Conservation (phyloP, 2,329 filamentous ascomycete genomes). For the Claviceps fusiformis region DNA sequence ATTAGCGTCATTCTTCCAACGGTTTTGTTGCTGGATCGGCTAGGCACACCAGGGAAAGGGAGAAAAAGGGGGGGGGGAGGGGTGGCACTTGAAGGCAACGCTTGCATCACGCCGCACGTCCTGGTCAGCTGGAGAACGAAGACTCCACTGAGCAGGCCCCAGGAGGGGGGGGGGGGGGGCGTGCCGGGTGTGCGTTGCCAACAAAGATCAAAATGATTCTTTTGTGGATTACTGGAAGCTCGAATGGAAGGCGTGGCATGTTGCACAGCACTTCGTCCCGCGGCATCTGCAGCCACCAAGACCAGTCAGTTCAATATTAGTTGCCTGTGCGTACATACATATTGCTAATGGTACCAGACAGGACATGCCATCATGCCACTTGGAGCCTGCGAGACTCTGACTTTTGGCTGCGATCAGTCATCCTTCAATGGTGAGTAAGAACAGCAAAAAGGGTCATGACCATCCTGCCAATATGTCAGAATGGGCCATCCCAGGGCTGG, state of each 20-base stretch:
- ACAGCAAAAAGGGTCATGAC: neutral
- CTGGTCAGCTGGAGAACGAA: constrained; percentile 5
- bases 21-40: constrained; percentile 6
- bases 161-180: neutral
- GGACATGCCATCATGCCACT: neutral
- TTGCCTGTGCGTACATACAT: neutral
- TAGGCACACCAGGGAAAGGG: neutral
- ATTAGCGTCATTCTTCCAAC: constrained; percentile 7
- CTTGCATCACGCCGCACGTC: neutral
- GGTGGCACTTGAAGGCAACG: neutral
- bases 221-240: constrained; percentile 1
- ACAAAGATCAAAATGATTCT: neutral
- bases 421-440: neutral
- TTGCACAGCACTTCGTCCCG: neutral
- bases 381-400: neutral
- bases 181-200: neutral
- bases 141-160: neutral
- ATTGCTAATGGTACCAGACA: neutral
- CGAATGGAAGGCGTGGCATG: neutral
- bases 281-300: neutral
- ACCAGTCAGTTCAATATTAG: neutral
- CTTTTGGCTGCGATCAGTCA: neutral
- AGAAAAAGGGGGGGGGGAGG: neutral
- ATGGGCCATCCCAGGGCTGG: neutral
- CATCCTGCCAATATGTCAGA: neutral